phyloP scores from a whole-genome alignment of 192 early-diverging fungal species.

The Umbelopsis sp. region DNA sequence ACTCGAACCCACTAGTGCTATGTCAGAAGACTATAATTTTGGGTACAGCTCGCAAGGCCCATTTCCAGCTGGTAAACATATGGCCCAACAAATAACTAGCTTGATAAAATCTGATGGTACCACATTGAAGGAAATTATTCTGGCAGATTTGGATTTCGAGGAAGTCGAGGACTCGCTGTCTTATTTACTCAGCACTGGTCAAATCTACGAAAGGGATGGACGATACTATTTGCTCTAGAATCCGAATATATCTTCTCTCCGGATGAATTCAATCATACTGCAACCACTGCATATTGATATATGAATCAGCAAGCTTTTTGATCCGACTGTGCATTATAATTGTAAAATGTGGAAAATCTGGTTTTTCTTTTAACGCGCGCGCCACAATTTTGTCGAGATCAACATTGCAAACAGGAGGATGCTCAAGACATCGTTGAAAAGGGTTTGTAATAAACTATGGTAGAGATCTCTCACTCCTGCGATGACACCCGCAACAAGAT shows the following conservation, averaged over 20 bases:
- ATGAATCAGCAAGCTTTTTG: too few relatives aligned
- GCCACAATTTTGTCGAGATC: too few relatives aligned
- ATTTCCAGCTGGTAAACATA: background rate
- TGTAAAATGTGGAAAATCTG: too few relatives aligned
- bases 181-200: background rate
- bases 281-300: too few relatives aligned
- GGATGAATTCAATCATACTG: too few relatives aligned
- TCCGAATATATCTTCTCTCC: background rate
- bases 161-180: background rate
- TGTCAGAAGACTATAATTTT: background rate
- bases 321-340: too few relatives aligned
- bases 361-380: too few relatives aligned
- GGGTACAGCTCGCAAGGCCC: background rate
- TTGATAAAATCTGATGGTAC: background rate
- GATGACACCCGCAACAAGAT: too few relatives aligned
- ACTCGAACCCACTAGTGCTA: background rate
- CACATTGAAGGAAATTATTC: conserved; percentile 1
- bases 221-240: background rate
- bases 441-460: too few relatives aligned
- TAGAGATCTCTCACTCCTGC: too few relatives aligned
- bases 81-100: background rate
- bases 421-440: too few relatives aligned
- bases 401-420: too few relatives aligned
- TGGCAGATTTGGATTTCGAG: background rate
- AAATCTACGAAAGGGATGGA: background rate